Percentiles rank a stretch among this genome's conserved stretches.
Conservation (phyloP, 2,329 filamentous ascomycete species). For the Scytalidium sp. region DNA sequence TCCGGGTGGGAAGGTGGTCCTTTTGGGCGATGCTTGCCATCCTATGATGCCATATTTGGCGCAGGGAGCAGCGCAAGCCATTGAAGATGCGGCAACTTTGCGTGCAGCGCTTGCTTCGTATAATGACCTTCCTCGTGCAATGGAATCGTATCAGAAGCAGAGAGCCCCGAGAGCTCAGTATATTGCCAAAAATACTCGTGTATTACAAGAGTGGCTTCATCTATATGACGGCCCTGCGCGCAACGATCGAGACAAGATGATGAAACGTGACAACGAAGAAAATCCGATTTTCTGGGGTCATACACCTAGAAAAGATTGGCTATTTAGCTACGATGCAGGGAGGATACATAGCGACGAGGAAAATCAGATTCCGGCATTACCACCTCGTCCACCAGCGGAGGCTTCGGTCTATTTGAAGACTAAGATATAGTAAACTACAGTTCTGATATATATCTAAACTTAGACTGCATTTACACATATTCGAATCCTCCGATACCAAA, state of each 20-base stretch:
- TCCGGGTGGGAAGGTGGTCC: conserved; percentile 2
- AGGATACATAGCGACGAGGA: conserved; percentile 22
- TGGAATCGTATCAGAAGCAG: background rate
- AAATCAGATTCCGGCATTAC: background rate
- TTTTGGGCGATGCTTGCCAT: conserved; percentile 58
- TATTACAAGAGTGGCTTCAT: conserved; percentile 1
- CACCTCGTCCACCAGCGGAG: background rate
- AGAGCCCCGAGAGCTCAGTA: background rate
- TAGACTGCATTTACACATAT: too few relatives aligned
- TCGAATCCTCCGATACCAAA: too few relatives aligned
- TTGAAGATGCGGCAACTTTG: conserved; percentile 49
- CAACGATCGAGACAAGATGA: background rate
- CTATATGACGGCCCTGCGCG: background rate
- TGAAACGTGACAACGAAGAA: background rate
- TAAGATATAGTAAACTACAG: background rate
- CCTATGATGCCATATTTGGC: conserved; percentile 62
- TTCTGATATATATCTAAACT: too few relatives aligned
- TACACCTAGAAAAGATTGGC: background rate
- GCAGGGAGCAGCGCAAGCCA: conserved; percentile 63
- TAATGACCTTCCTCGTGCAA: background rate
- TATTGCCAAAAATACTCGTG: background rate
- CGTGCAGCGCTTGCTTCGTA: background rate
- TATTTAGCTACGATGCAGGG: background rate
- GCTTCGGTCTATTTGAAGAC: background rate
- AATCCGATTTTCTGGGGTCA: conserved; percentile 1